Base-by-base conservation (phyloP, 306 rosid genomes). In the Malus orientalis region DNA sequence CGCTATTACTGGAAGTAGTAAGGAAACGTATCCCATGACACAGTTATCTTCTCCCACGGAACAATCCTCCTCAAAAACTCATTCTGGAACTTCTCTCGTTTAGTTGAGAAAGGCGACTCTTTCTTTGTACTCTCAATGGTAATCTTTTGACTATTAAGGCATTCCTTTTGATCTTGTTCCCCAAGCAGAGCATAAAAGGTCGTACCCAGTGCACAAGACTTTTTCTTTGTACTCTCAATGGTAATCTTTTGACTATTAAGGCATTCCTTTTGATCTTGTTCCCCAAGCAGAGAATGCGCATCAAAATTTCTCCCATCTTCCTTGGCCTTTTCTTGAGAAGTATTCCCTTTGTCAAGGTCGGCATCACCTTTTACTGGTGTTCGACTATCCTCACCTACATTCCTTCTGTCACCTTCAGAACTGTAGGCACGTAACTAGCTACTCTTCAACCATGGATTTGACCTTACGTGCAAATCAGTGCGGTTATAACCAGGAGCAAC, bases 11-110 rank as follows among this genome's bases (percentile, higher is more conserved):
- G 73, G 49, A 95, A 70, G 82, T 90, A 82, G 84, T 95, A 95
- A 25, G 98, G 98, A 85, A 95, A 92, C 32, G 90, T 82, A 68
- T 92, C 96, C 97, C 96, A 95, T 13, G 98, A 89, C 73, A 95
- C 89, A 59, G 91, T 87, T 72, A 90, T 85, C 78, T 92, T 92
- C 86, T 95, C 98, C 97, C 96, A 92, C 1, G 97, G 97, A 87
- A 92, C 83, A 82, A 90, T 83, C 85, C 97, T 92, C 81, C 93
- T 82, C 32, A 87, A 69, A 79, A 92, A 88, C 89, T 92, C 98
- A 19, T 88, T 90, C 71, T 85, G 90, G 71, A 92, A 90, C 91
- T 80, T 95, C 74, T 95, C 96, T 60, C 82, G 85, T 81, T 87
- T 87, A 1, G 96, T 86, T 82, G 87, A 76, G 82, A 92, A 95